phyloP scores from a whole-genome alignment of 495 filamentous ascomycete genomes.

The Penicillium mononematosum region DNA sequence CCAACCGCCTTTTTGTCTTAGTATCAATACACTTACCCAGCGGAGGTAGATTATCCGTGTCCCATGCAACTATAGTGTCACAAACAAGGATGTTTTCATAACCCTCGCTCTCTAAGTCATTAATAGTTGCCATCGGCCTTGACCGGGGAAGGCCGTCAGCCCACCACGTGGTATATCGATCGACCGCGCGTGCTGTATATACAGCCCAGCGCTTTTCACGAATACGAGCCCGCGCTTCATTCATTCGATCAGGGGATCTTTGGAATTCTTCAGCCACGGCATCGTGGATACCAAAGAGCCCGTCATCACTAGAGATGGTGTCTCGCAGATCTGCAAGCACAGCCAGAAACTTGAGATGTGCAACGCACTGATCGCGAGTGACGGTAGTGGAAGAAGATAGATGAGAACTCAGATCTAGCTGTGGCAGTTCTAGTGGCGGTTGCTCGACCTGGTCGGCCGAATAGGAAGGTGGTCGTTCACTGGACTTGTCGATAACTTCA shows the following conservation, averaged over 20 bases:
- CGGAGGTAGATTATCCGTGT: constrained; percentile 24
- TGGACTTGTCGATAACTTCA: neutral
- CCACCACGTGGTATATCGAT: constrained; percentile 76
- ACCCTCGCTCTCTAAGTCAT: constrained; percentile 1
- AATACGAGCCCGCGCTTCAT: constrained; percentile 38
- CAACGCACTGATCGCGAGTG: constrained; percentile 52
- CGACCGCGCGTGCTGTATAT: constrained; percentile 69
- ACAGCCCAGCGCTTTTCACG: constrained; percentile 79
- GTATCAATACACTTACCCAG: constrained; percentile 21
- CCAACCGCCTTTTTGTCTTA: neutral
- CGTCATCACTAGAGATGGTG: constrained; percentile 61
- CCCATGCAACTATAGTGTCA: constrained; percentile 20
- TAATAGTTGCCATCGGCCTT: constrained; percentile 13
- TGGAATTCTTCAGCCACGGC: constrained; percentile 34
- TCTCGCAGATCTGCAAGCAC: constrained; percentile 68
- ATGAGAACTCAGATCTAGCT: constrained; percentile 14
- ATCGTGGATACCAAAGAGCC: constrained; percentile 64
- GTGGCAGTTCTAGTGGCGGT: constrained; percentile 13
- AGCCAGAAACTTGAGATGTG: constrained; percentile 74
- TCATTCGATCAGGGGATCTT: constrained; percentile 8
- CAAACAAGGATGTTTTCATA: constrained; percentile 21
- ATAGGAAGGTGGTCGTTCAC: constrained; percentile 25
- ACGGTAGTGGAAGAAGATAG: constrained; percentile 4
- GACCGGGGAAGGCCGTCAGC: constrained; percentile 26
- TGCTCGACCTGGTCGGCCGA: constrained; percentile 9